Conservation (phyloP, 768 basidiomycete species). For the Arthromyces matolae region DNA sequence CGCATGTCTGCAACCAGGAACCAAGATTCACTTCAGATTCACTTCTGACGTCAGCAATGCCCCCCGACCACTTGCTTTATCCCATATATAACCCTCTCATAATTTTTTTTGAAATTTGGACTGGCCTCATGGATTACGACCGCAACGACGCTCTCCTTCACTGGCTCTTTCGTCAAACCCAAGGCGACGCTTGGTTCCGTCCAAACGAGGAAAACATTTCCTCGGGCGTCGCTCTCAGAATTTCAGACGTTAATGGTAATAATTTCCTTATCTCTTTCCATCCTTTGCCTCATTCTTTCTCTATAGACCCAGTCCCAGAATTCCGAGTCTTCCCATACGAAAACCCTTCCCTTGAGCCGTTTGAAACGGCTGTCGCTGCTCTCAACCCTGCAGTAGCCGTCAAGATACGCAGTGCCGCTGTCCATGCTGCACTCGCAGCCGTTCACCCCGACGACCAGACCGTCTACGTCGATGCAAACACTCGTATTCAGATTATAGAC, state of each 20-base stretch:
- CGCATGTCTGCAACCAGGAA: not conserved
- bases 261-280: not conserved
- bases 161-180: constrained; percentile 75
- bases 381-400: constrained; percentile 83
- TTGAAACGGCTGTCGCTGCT: constrained; percentile 64
- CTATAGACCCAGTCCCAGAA: constrained; percentile 29
- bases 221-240: constrained; percentile 64
- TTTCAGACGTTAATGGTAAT: constrained; percentile 36
- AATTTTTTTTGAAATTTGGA: not conserved
- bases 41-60: constrained; percentile 1
- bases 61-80: not conserved
- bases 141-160: constrained; percentile 77
- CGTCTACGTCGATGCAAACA: constrained; percentile 75
- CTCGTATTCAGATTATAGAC: constrained; percentile 82
- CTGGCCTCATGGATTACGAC: constrained; percentile 60
- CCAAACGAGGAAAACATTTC: constrained; percentile 72
- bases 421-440: constrained; percentile 72
- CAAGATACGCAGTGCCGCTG: constrained; percentile 73
- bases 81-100: not conserved
- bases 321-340: constrained; percentile 87
- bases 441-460: constrained; percentile 50
- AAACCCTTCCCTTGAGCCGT: constrained; percentile 64
- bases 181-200: constrained; percentile 82
- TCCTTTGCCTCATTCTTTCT: not conserved
- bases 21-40: not conserved